Base-by-base conservation (phyloP, 129 eudicot species). In the Erigeron canadensis region DNA sequence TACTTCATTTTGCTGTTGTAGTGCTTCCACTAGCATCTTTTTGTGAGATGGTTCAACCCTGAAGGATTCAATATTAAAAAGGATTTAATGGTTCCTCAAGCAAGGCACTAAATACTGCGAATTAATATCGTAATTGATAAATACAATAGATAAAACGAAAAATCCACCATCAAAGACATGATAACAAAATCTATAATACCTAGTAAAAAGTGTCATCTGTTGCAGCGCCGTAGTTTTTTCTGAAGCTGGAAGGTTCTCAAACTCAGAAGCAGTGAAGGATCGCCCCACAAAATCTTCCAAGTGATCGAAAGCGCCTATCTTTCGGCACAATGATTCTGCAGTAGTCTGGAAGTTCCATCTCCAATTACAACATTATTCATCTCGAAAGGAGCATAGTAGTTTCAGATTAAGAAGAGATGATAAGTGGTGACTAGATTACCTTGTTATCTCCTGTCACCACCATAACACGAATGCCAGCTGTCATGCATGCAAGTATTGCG, bases 1-100 rank as follows among this genome's bases (percentile, higher is more conserved):
- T 95, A 95, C 99, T 88, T 95, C 99, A 80, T 90, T 95, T 79
- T 95, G 97, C 75, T 88, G 86, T 76, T 95, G 99, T 56, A 95
- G 86, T 71, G 99, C 94, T 86, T 95, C 99, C 80, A 95, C 99
- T 78, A 95, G 86, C 97, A 95, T 95, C 81, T 96, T 81, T 76
- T 95, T 95, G 80, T 95, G 99, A 76, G 99, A 83, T 68, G 99
- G 97, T 77, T 95, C 99, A 76, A 95, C 99, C 96, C 99, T 94
- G 66, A 56, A 64, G 22, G 43, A 61, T 48, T 47, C 44, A 68
- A 53, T 12, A 56, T 55, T 6, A 67, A 67, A 34, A 57, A 23
- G 45, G 9, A 47, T 55, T 45, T 44, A 75, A 42, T 42, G 64
- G 13, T 70, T 60, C 61, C 63, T 58, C 69, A 78, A 23, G 43